Percentiles rank a stretch among this genome's conserved stretches.
Conservation (phyloP, 2,329 filamentous ascomycete genomes). For the Cladosporium sp. region DNA sequence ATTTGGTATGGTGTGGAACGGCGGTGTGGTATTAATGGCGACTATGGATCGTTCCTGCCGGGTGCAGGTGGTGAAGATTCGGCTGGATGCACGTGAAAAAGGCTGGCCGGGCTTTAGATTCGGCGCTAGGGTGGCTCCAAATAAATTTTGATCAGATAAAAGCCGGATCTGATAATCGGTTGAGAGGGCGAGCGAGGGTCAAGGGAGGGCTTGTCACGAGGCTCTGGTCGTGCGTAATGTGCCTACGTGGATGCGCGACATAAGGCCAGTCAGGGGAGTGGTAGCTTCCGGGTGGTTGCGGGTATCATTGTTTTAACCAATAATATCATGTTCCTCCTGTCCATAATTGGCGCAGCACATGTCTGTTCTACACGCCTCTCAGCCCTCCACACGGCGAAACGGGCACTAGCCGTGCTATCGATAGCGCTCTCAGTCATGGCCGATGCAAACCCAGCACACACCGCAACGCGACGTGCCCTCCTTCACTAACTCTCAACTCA, state of each 20-base stretch:
- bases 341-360: neutral
- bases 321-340: neutral
- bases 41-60: neutral
- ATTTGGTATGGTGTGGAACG: constrained; percentile 16
- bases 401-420: constrained; percentile 10
- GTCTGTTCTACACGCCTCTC: constrained; percentile 6
- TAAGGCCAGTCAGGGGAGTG: constrained; percentile 1
- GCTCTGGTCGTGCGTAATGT: constrained; percentile 2
- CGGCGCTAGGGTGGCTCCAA: neutral
- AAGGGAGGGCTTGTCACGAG: neutral
- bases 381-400: constrained; percentile 2
- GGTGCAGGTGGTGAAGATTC: constrained; percentile 6
- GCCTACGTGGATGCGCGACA: constrained; percentile 10
- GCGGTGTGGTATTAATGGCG: constrained; percentile 31
- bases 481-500: constrained; percentile 13
- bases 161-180: constrained; percentile 2
- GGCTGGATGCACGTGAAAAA: constrained; percentile 6
- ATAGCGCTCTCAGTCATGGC: constrained; percentile 15
- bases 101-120: constrained; percentile 9
- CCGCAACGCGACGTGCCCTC: constrained; percentile 4
- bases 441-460: constrained; percentile 12
- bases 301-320: neutral
- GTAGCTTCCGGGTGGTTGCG: neutral
- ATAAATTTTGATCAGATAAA: constrained; percentile 9
- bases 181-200: neutral